Conservation (phyloP, 805 yeast species). For the Saccharomycopsis microspora region DNA sequence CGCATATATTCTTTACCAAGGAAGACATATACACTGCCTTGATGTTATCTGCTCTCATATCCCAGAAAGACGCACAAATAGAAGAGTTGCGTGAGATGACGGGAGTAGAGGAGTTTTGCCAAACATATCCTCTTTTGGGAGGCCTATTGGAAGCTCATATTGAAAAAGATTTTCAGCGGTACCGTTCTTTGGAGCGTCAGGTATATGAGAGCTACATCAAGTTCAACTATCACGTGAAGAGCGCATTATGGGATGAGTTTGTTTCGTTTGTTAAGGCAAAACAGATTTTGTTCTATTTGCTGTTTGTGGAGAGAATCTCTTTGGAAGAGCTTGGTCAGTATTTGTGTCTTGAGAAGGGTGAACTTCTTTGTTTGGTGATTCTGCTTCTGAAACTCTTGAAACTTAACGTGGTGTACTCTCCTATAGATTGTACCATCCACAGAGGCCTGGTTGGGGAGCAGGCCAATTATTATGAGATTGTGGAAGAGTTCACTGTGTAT, state of each 20-base stretch:
- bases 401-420: constrained; percentile 21
- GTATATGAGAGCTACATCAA: constrained; percentile 15
- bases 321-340: constrained; percentile 18
- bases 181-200: constrained; percentile 16
- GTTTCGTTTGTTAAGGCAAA: constrained; percentile 19
- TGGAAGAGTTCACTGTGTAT: too few species aligned
- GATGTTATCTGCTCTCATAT: constrained; percentile 16
- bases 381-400: constrained; percentile 19
- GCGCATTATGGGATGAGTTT: constrained; percentile 16
- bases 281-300: constrained; percentile 24
- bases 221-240: constrained; percentile 18
- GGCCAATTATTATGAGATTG: too few species aligned
- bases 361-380: constrained; percentile 17
- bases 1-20: constrained; percentile 9
- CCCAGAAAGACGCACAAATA: not conserved
- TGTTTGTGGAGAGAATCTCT: constrained; percentile 20
- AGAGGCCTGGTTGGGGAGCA: too few species aligned
- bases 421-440: not conserved
- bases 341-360: constrained; percentile 17
- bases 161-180: constrained; percentile 20
- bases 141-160: constrained; percentile 19
- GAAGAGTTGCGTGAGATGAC: not conserved
- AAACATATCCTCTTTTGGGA: constrained; percentile 16
- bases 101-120: constrained; percentile 11
- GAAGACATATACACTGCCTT: constrained; percentile 10